Evolutionary conservation across 331 rosid species (phyloP), one percentile per base, ranked within the genome.

Genomic region (Acacia pycnantha): DNA sequence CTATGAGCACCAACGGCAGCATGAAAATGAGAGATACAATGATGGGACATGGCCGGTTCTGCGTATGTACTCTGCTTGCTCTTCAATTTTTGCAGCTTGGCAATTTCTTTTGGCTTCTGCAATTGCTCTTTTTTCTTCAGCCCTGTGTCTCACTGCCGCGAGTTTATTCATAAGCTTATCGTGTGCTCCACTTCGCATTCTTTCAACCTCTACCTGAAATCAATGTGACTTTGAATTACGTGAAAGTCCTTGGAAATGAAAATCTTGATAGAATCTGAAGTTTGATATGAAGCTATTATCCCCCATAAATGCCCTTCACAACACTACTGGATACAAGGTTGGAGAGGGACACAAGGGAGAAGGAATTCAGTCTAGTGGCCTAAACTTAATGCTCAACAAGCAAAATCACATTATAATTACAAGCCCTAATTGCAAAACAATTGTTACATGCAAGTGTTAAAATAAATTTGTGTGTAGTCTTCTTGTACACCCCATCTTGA

Each of bases 161-260:
- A 95, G 74, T 85, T 93, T 93, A 37, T 92, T 93, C 94, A 90
- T 87, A 46, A 93, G 93, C 93, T 83, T 93, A 77, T 89, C 93
- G 3, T 95, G 98, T 21, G 96, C 90, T 47, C 78, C 90, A 27
- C 94, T 93, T 65, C 91, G 77, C 84, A 93, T 86, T 83, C 90
- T 92, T 80, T 95, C 98, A 62, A 95, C 94, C 71, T 93, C 97
- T 22, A 95, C 98, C 98, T 95, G 93, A 78, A 88, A 83, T 4
- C 80, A 81, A 65, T 66, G 24, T 26, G 27, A 62, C 44, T 67
- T 41, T 4, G 74, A n/a, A 51, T 22, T 40, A 43, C 16, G 21
- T 61, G 27, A 14, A 5, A 65, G 43, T 65, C 12, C 21, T 51
- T 41, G 51, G 10, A 44, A 18, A 59, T 56, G 74, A 10, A 41